Evolutionary conservation across 371 early-diverging fungal species (phyloP).

Genomic region (Mortierella sp.): DNA sequence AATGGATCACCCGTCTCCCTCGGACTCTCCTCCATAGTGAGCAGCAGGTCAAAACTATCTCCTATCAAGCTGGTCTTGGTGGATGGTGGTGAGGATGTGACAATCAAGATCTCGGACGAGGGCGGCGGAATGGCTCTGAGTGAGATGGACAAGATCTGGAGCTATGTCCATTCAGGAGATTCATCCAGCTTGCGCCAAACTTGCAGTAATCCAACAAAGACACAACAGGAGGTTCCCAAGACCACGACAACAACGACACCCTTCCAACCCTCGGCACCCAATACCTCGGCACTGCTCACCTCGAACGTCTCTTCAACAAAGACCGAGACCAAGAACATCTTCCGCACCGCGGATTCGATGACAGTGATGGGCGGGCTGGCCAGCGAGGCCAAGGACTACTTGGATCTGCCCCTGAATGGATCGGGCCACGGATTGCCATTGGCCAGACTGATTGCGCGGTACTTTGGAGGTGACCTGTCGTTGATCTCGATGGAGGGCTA

Average conservation of each 20-base stretch:
- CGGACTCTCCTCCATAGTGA: constrained; percentile 14
- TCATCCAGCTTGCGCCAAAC: constrained; percentile 25
- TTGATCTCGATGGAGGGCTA: constrained; percentile 80
- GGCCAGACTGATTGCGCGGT: constrained; percentile 60
- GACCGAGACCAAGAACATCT: constrained; percentile 18
- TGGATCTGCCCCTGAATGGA: constrained; percentile 64
- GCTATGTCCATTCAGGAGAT: constrained; percentile 55
- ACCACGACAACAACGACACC: constrained; percentile 38
- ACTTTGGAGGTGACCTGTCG: constrained; percentile 84
- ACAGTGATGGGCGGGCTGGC: constrained; percentile 59
- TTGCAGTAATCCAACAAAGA: background rate
- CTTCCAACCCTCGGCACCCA: constrained; percentile 32
- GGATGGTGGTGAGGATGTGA: constrained; percentile 72
- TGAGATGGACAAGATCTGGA: constrained; percentile 64
- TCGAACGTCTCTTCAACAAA: constrained; percentile 21
- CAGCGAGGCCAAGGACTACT: constrained; percentile 56
- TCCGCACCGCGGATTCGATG: constrained; percentile 56
- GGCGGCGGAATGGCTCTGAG: constrained; percentile 71
- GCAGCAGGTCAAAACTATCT: constrained; percentile 34
- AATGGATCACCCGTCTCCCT: constrained; percentile 33
- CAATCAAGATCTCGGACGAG: constrained; percentile 72
- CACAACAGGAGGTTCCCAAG: constrained; percentile 20
- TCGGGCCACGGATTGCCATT: constrained; percentile 63
- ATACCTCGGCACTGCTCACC: constrained; percentile 27
- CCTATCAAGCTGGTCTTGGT: constrained; percentile 67